phyloP scores from a whole-genome alignment of 2,329 filamentous ascomycete species.

The Penicillium sp. region DNA sequence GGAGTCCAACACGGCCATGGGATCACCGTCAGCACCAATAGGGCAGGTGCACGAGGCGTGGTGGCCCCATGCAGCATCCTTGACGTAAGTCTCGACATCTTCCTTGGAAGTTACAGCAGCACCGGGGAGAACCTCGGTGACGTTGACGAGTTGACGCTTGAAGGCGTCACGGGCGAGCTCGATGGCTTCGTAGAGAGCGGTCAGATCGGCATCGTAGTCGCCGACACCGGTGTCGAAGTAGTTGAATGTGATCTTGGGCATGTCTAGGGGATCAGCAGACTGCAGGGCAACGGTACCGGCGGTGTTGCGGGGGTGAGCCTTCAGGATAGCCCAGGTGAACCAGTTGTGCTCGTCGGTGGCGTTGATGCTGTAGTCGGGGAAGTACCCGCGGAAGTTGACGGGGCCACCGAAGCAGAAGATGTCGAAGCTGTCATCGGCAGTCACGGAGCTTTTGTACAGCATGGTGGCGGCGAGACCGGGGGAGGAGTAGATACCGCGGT shows the following conservation, averaged over 20 bases:
- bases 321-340: conserved; percentile 58
- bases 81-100: conserved; percentile 56
- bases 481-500: conserved; percentile 53
- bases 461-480: conserved; percentile 63
- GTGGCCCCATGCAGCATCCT: conserved; percentile 61
- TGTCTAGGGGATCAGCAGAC: conserved; percentile 67
- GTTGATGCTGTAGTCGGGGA: conserved; percentile 51
- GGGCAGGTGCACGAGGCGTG: conserved; percentile 63
- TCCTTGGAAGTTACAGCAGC: conserved; percentile 49
- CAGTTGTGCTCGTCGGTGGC: conserved; percentile 52
- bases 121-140: conserved; percentile 53
- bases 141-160: conserved; percentile 48
- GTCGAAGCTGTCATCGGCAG: conserved; percentile 56
- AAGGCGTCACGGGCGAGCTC: conserved; percentile 58
- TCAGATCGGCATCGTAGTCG: conserved; percentile 24
- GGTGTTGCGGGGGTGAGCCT: conserved; percentile 67
- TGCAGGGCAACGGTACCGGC: conserved; percentile 67
- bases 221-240: conserved; percentile 55
- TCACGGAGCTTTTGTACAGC: conserved; percentile 42
- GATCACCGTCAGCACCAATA: conserved; percentile 62
- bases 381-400: conserved; percentile 62
- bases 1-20: conserved; percentile 62
- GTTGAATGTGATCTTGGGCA: conserved; percentile 68
- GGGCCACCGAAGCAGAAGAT: conserved; percentile 63
- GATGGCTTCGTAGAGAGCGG: conserved; percentile 23